Evolutionary conservation across 768 basidiomycete species (phyloP).

Genomic region (Phanerodontia chrysosporium): DNA sequence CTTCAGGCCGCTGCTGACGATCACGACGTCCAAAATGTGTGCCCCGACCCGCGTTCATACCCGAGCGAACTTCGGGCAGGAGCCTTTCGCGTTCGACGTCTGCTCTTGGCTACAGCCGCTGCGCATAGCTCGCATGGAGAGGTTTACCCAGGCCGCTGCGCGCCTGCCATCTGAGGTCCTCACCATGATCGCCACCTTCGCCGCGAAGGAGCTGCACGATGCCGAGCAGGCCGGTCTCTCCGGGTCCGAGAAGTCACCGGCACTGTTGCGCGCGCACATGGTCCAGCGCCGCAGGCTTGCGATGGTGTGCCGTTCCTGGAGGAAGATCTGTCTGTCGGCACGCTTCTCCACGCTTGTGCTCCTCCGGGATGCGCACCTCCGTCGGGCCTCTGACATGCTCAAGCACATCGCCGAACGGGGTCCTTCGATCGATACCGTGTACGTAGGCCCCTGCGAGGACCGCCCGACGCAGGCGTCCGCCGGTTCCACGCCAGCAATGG

Average conservation of each 20-base stretch:
- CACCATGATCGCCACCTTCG: background rate
- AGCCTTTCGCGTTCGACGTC: background rate
- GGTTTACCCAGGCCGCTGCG: background rate
- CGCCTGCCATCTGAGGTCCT: background rate
- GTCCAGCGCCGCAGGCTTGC: background rate
- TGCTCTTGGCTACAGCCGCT: background rate
- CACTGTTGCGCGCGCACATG: too few species aligned
- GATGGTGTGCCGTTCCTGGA: background rate
- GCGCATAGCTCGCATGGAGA: background rate
- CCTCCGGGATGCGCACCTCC: background rate
- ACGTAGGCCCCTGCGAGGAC: background rate
- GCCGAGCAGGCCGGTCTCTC: background rate
- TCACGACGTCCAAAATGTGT: background rate
- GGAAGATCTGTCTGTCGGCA: background rate
- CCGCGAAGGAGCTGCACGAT: background rate
- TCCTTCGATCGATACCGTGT: background rate
- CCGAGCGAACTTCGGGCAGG: background rate
- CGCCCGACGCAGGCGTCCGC: too few species aligned
- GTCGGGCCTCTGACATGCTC: background rate
- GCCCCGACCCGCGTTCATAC: background rate
- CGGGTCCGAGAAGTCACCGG: background rate
- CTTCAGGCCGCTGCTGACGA: background rate
- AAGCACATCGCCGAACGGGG: background rate
- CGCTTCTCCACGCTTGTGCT: background rate
- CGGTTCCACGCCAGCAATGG: background rate